Evolutionary conservation across 2,329 filamentous ascomycete genomes (phyloP).

Genomic region (Aspergillus fructus): DNA sequence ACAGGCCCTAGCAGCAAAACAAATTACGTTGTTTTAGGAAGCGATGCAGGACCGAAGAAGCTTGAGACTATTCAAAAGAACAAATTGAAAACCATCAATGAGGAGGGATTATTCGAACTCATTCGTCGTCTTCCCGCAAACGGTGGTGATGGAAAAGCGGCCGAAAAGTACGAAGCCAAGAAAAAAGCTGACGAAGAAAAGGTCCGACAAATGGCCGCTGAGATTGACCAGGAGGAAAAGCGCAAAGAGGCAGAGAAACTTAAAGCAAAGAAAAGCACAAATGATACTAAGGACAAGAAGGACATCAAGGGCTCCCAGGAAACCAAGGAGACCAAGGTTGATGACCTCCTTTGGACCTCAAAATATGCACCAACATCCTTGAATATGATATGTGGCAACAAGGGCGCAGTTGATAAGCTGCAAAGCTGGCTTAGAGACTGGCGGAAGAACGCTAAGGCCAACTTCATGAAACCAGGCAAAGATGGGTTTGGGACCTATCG

Average conservation of each 20-base stretch:
- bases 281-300: conserved; percentile 44
- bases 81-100: conserved; percentile 87
- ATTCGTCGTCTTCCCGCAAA: conserved; percentile 79
- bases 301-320: conserved; percentile 22
- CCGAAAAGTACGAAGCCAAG: conserved; percentile 81
- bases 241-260: conserved; percentile 54
- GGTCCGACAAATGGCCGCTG: conserved; percentile 73
- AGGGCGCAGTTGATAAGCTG: conserved; percentile 82
- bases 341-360: conserved; percentile 80
- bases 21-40: conserved; percentile 85
- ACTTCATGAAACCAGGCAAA: conserved; percentile 78
- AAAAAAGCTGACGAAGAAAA: conserved; percentile 81
- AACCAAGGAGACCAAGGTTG: conserved; percentile 37
- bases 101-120: conserved; percentile 84
- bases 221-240: conserved; percentile 82
- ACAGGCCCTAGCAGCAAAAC: conserved; percentile 86
- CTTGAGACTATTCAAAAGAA: conserved; percentile 78
- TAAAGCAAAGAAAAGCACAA: conserved; percentile 36
- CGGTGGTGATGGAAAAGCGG: conserved; percentile 84
- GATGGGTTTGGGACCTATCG: conserved; percentile 82
- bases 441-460: conserved; percentile 71
- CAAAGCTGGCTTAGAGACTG: conserved; percentile 84
- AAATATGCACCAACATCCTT: conserved; percentile 89
- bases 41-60: conserved; percentile 91
- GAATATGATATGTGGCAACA: conserved; percentile 93